Conservation (phyloP, 116 monocot species). For the Papilionanthe hybrid region DNA sequence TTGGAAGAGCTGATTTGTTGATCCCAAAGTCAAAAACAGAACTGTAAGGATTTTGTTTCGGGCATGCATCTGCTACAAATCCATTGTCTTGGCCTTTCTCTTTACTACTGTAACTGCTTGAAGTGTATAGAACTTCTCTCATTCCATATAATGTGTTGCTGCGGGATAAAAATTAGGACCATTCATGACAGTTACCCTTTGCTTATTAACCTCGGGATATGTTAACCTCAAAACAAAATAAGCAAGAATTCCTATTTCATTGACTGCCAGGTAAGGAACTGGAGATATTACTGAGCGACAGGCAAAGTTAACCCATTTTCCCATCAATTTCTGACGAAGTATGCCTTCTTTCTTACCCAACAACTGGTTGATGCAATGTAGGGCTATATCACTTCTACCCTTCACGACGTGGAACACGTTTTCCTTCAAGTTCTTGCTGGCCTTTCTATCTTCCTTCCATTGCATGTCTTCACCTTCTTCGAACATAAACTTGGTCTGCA, state of each 20-base stretch:
- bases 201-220: slow-evolving; percentile 83
- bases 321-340: slow-evolving; percentile 96
- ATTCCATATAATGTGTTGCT: slow-evolving; percentile 74
- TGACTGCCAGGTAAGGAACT: slow-evolving; percentile 89
- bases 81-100: too few species aligned
- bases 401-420: too few species aligned
- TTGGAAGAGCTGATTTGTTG: too few species aligned
- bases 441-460: too few species aligned
- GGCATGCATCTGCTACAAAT: too few species aligned
- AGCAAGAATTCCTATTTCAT: slow-evolving; percentile 98
- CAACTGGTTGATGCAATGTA: slow-evolving; percentile 60
- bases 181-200: slow-evolving; percentile 65
- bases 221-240: slow-evolving; percentile 83
- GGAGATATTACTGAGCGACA: slow-evolving; percentile 97
- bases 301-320: slow-evolving; percentile 95
- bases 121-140: slow-evolving; percentile 45
- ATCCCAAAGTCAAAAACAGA: too few species aligned
- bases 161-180: slow-evolving; percentile 79
- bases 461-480: too few species aligned
- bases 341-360: slow-evolving; percentile 80
- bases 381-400: slow-evolving; percentile 45
- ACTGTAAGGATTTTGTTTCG: too few species aligned
- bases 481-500: too few species aligned
- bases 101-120: too few species aligned
- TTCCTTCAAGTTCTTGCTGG: too few species aligned